phyloP scores from a whole-genome alignment of 75 land plant genomes.

The Selaginella moellendorffii region DNA sequence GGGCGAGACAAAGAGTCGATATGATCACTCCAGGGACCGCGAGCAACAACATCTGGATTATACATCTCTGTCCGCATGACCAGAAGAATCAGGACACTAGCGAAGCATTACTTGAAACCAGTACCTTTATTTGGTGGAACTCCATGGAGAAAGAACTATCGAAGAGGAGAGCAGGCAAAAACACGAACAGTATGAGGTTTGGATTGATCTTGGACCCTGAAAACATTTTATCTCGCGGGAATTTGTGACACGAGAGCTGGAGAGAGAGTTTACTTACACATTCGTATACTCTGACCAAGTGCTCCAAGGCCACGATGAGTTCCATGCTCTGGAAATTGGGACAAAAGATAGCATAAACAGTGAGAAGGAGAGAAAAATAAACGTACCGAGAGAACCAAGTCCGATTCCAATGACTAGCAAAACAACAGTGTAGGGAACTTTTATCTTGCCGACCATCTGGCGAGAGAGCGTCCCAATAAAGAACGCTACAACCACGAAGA shows the following conservation, averaged over 20 bases:
- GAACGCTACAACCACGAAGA: slow-evolving; percentile 58
- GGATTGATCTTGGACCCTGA: slow-evolving; percentile 91
- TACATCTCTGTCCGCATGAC: neutral
- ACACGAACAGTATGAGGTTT: slow-evolving; percentile 59
- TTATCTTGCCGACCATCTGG: slow-evolving; percentile 55
- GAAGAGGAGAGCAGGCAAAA: slow-evolving; percentile 94
- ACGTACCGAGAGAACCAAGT: slow-evolving; percentile 64
- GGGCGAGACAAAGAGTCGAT: neutral
- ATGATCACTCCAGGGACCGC: neutral
- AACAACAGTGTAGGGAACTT: slow-evolving; percentile 87
- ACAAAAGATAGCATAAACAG: too few species aligned
- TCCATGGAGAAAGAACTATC: slow-evolving; percentile 99
- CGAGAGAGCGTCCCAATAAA: slow-evolving; percentile 60
- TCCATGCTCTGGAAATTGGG: slow-evolving; percentile 62
- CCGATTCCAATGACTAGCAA: slow-evolving; percentile 72
- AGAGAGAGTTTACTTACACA: slow-evolving; percentile 42
- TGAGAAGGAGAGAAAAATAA: neutral
- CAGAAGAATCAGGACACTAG: too few species aligned
- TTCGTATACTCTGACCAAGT: slow-evolving; percentile 75
- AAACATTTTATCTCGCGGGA: too few species aligned
- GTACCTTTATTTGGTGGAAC: slow-evolving; percentile 94
- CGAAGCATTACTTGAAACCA: too few species aligned
- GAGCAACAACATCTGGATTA: slow-evolving; percentile 2
- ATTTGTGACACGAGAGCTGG: too few species aligned
- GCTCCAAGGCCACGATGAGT: slow-evolving; percentile 44